A percentile compares a stretch with the other conserved stretches of the same genome.
Evolutionary conservation across 2,329 filamentous ascomycete genomes (phyloP).

Genomic region (Penicillium crustosum): DNA sequence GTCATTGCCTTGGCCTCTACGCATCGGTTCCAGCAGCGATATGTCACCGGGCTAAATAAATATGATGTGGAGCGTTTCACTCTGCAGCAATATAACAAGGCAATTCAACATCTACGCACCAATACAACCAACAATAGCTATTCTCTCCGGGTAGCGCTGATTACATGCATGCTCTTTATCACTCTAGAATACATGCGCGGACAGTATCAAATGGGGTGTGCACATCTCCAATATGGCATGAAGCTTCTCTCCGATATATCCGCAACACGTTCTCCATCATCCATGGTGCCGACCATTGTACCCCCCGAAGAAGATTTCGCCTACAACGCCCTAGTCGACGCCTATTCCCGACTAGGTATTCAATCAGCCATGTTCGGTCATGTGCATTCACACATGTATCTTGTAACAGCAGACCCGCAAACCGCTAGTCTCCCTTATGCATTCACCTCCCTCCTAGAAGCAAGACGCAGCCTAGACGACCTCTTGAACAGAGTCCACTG

Average conservation of each 20-base stretch:
- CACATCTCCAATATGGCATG: constrained; percentile 36
- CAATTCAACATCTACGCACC: constrained; percentile 38
- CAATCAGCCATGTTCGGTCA: constrained; percentile 32
- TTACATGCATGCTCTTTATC: constrained; percentile 45
- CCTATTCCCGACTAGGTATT: constrained; percentile 29
- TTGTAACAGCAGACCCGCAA: constrained; percentile 12
- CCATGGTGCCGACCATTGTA: constrained; percentile 15
- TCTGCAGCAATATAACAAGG: constrained; percentile 42
- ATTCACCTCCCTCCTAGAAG: constrained; percentile 18
- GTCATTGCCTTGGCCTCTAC: constrained; percentile 43
- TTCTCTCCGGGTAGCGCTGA: constrained; percentile 40
- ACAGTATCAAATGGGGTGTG: constrained; percentile 26
- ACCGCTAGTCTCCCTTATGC: constrained; percentile 9
- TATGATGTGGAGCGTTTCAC: constrained; percentile 32
- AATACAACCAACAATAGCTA: constrained; percentile 27
- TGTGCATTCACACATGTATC: constrained; percentile 15
- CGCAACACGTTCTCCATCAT: not conserved
- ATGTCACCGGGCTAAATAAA: constrained; percentile 12
- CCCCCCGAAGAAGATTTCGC: constrained; percentile 17
- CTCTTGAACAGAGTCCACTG: constrained; percentile 20
- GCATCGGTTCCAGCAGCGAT: constrained; percentile 27
- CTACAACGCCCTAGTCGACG: constrained; percentile 25
- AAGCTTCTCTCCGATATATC: constrained; percentile 27
- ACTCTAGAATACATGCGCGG: constrained; percentile 44
- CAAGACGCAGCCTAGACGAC: constrained; percentile 24